Evolutionary conservation across 2,329 filamentous ascomycete species (phyloP), one percentile per base, ranked within the genome.

Genomic region (Calonectria pseudoreteaudii): DNA sequence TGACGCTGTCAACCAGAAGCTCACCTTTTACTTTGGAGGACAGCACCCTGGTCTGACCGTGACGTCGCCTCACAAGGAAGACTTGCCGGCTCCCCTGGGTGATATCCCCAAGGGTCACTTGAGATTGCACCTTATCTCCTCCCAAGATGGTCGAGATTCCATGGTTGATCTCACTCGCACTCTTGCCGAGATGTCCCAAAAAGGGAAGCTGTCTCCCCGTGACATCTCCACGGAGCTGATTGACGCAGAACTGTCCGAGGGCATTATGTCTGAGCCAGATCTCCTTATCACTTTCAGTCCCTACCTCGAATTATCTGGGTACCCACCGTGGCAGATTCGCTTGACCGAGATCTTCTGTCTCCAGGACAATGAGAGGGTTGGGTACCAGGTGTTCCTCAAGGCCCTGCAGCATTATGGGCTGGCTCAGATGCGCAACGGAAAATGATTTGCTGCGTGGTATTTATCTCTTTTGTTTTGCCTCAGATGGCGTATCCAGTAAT

Each of bases 91-190:
- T 5, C 74, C 81, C 30, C 71, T 78, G 30, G 76, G 82, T 66
- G 78, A 82, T 56, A 79, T 80, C 80, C 77, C 82, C 73, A 77
- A 83, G 78, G 84, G 86, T 76, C 84, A 87, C 80, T 82, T 93
- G 70, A 85, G 88, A 31, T 84, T 98, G 23, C 91, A 98, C 71
- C 91, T 99, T 49, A 91, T 99, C 66, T 98, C 95, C 18, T 91
- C 92, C 47, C 94, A 96, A 70, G 97, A 99, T 80, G 96, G 97
- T 64, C 92, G 96, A 69, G 95, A 98, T 81, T 98, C 96, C 5
- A 91, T 99, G 75, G 96, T 99, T 50, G 97, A 99, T 84, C 90
- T 99, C 58, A 99, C 97, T 52, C 95, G 96, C 82, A 98, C 97
- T 1, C 89, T 99, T 28, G 92, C 96, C 8, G 95, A 98, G 82